Percentiles rank a stretch among this genome's conserved stretches.
These are phyloP conservation scores for Psilocybe mexicana DNA, from an alignment of 1,284 basidiomycete genomes.

Conservation along the genomic window DNA sequence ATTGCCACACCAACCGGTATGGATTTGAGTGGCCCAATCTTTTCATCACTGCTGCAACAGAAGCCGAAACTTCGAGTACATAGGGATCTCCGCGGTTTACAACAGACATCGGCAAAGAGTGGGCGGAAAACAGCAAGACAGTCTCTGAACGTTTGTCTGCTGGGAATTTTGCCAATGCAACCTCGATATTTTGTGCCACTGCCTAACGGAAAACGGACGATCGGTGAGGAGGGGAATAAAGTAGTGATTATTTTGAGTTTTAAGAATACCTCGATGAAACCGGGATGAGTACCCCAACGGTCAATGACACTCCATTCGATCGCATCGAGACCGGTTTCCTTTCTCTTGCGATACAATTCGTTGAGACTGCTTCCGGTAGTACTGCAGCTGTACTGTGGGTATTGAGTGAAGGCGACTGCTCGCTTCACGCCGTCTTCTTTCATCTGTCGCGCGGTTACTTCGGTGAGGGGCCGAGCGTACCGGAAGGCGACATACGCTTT, in stretches of 20 bases:
- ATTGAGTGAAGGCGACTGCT: conserved; percentile 97
- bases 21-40: conserved; percentile 78
- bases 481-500: conserved; percentile 96
- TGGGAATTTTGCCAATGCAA: conserved; percentile 82
- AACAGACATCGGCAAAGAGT: conserved; percentile 96
- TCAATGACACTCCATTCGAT: conserved; percentile 98
- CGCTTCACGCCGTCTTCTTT: conserved; percentile 88
- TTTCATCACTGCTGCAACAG: conserved; percentile 89
- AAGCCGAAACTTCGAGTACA: conserved; percentile 92
- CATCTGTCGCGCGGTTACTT: conserved; percentile 84
- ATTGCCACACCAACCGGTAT: conserved; percentile 97
- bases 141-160: conserved; percentile 68
- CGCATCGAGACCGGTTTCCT: conserved; percentile 54
- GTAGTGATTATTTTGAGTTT: conserved; percentile 1
- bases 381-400: conserved; percentile 98
- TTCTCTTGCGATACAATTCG: conserved; percentile 78
- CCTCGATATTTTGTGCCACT: conserved; percentile 86
- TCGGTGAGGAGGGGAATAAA: neutral
- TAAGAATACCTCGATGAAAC: conserved; percentile 80
- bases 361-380: conserved; percentile 98
- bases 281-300: conserved; percentile 94
- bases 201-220: conserved; percentile 52
- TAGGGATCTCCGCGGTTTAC: conserved; percentile 99
- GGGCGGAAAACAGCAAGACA: conserved; percentile 94
- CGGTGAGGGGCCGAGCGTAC: conserved; percentile 89